Base-by-base conservation (phyloP, 768 basidiomycete genomes). In the Lactarius trivialis region DNA sequence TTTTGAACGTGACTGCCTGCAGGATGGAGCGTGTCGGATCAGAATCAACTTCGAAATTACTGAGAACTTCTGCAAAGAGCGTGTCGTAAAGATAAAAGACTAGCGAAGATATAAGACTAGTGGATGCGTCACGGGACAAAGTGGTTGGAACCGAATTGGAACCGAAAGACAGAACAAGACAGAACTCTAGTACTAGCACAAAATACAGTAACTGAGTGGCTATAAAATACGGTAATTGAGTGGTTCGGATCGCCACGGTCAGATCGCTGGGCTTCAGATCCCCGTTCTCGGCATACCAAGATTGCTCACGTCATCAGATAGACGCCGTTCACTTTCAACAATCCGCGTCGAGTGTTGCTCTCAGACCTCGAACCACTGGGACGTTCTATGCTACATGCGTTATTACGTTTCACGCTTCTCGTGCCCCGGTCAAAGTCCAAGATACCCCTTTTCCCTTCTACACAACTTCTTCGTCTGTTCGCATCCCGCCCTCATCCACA, bases 1-100 rank as follows among this genome's bases (percentile, higher is more conserved):
- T 48, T 58, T 54, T 41, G 21, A 33, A 41, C n/a, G 62, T 49
- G 53, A 26, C 28, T 62, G 26, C 61, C 61, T 37, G 61, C 45
- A 26, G 57, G 52, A 53, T 37, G 28, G 2, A 60, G 54, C 54
- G 63, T 64, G 63, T 30, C 48, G 45, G 15, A 43, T 30, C 26
- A 43, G 37, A 24, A 41, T 30, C 45, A 36, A 36, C 54, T 64
- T 64, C 63, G 49, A 34, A 51, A 19, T 28, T 37, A 11, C 36
- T 32, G 50, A 43, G 30, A 55, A 36, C 45, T 59, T 50, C 45
- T 37, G 26, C 34, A 26, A 37, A n/a, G 15, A 37, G 39, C 21
- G 34, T 21, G 39, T 34, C 28, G 7, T 36, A 21, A 30, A 30
- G 33, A 32, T 5, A 19, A 33, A 34, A 7, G 33, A 17, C 28